Evolutionary conservation across 495 filamentous ascomycete genomes (phyloP).

Genomic region (Lasiosphaeria ovina): DNA sequence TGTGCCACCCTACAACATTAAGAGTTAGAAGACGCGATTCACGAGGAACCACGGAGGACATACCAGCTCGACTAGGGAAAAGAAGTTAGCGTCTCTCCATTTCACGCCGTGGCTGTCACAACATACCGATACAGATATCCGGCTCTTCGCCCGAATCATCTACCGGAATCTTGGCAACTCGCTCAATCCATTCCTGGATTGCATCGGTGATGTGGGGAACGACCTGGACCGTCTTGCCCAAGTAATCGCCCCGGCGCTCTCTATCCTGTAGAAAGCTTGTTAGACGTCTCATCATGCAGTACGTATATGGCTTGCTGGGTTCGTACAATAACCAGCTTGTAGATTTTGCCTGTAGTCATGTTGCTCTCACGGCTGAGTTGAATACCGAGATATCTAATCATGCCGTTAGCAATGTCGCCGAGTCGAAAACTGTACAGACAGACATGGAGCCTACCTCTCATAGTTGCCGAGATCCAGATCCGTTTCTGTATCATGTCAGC

Average conservation of each 20-base stretch:
- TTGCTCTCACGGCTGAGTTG: conserved; percentile 73
- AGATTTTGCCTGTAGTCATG: conserved; percentile 95
- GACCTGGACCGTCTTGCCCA: conserved; percentile 89
- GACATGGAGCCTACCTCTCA: conserved; percentile 55
- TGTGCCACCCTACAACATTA: conserved; percentile 30
- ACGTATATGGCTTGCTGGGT: conserved; percentile 19
- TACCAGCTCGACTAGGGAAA: conserved; percentile 10
- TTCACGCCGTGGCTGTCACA: not conserved
- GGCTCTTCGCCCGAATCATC: conserved; percentile 82
- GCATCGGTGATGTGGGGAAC: conserved; percentile 88
- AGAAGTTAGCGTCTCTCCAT: not conserved
- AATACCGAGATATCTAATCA: conserved; percentile 43
- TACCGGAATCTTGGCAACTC: conserved; percentile 80
- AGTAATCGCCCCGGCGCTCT: conserved; percentile 78
- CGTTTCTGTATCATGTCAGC: conserved; percentile 41
- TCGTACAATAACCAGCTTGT: conserved; percentile 69
- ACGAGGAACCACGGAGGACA: not conserved
- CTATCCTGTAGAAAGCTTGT: not conserved
- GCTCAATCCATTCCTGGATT: conserved; percentile 89
- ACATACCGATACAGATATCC: conserved; percentile 76
- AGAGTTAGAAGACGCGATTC: not conserved
- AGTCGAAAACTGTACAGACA: not conserved
- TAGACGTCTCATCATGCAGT: not conserved
- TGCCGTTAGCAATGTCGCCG: not conserved
- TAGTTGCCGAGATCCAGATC: conserved; percentile 97